Evolutionary conservation across 192 early-diverging fungal genomes (phyloP), one percentile per base, ranked within the genome.

Genomic region (Backusella circina): DNA sequence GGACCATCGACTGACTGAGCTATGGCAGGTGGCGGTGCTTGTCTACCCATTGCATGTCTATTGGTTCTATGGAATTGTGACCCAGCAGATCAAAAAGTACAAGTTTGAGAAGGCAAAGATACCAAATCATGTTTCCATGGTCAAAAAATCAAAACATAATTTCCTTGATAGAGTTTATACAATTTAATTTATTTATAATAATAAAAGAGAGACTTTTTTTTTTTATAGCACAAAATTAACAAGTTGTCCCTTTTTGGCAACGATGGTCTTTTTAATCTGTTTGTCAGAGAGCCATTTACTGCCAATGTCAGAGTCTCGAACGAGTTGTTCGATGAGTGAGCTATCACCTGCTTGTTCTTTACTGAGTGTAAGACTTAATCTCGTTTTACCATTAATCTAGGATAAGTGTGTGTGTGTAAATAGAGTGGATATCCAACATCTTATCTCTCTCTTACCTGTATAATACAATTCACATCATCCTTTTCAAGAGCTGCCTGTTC

Each of bases 331-430:
- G 65, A 93, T 66, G 31, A 78, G 70, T 36, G 71, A 65, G 38
- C 80, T 51, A 72, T 85, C 71, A 9, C 80, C 35, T 28, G 83
- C 28, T 39, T 84, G 71, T 39, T 75, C 67, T 3, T 67, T 35
- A 32, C 88, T 80, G 67, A 90, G 77, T 21, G 75, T 73, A 6
- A 95, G 65, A 51, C 84, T 90, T 38, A 93, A 93, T 39, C 91
- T 84, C 1, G 86, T 88, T 75, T 94, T 95, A 66, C 96, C 94
- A 76, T 97, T 93, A 30, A 94, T 74, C 87, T 93, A 32, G 76
- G 78, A 72, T 67, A 84, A 66, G 12, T 37, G 32, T 38, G 5
- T 31, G 31, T 3, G 65, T 37, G 13, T 16, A 61, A 67, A 5
- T 23, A 33, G n/a, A n/a, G n/a, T 41, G 65, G n/a, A 71, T 8